Evolutionary conservation across 306 rosid species (phyloP).

Genomic region (Corylus heterophylla): DNA sequence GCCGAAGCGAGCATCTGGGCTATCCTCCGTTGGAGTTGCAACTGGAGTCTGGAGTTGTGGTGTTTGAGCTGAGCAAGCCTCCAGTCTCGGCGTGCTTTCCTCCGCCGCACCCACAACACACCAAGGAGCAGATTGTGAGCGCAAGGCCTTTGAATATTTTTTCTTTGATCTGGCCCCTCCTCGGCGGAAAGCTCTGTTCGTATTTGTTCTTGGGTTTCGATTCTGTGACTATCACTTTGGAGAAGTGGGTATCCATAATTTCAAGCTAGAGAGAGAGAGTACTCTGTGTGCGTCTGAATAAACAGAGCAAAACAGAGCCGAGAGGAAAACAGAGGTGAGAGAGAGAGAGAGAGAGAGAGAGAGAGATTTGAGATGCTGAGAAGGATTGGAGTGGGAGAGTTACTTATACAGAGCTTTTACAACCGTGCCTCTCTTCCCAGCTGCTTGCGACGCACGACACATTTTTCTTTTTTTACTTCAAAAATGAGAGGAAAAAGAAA

Average conservation of each 20-base stretch:
- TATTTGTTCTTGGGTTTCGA: not conserved
- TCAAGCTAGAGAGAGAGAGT: not conserved
- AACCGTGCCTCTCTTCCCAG: no score
- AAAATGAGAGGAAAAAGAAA: no score
- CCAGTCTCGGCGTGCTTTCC: conserved; percentile 18
- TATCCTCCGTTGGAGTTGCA: conserved; percentile 13
- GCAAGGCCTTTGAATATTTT: conserved; percentile 21
- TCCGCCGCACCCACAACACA: not conserved
- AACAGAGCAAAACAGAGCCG: not conserved
- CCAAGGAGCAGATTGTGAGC: not conserved
- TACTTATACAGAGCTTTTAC: no score
- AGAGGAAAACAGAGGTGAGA: no score
- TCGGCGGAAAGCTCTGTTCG: conserved; percentile 14
- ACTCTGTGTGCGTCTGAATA: no score
- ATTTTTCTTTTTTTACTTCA: no score
- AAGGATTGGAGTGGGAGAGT: no score
- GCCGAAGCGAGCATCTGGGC: not conserved
- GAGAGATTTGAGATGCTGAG: no score
- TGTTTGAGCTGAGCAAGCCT: conserved; percentile 15
- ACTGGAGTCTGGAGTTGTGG: conserved; percentile 29
- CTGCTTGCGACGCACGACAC: no score
- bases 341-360: no score
- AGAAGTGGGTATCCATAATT: not conserved
- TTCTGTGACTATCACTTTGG: not conserved
- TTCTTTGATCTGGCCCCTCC: conserved; percentile 44